Evolutionary conservation across 257 asterid species (phyloP), one percentile per base, ranked within the genome.

Genomic region (Forsythia suspensa): DNA sequence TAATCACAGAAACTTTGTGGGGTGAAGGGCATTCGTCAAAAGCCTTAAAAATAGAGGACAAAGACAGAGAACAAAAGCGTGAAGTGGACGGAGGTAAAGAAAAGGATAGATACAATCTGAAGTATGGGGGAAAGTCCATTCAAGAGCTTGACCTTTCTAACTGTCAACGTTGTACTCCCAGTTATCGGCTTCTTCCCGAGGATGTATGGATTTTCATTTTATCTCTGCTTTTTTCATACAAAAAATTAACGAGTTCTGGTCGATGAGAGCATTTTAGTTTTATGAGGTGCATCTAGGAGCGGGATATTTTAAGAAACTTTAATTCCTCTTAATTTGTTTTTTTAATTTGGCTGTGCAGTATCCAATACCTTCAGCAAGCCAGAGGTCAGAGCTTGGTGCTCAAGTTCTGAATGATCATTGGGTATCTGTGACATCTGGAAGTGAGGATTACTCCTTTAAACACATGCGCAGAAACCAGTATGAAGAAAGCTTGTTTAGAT

Each of bases 121-220:
- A 96, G 81, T 94, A 92, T 80, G 91, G 92, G 94, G 97, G 94
- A 82, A 96, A 96, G 84, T 94, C 99, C 81, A 92, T 96, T 81
- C 97, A 96, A 77, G 99, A 96, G 87, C 96, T 96, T 73, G 99
- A 94, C 84, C 97, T 96, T 72, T 89, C 99, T 69, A 77, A 87
- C 73, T 90, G 98, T 84, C 79, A 87, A 73, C 85, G 93, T 29
- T 94, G 98, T 91, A 88, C 92, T 57, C 98, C 99, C 74, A 96
- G 98, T 81, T 96, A 96, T 74, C 91, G 97, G 73, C 95, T 92
- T 87, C 98, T 96, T 81, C 99, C 99, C 21, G 97, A 94, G 21
- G 99, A 96, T 92, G 99, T 96, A 85, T 71, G 93, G 52, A 51
- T 73, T 48, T 21, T 76, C 9, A 43, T 9, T 43, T 55, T 24